Base-by-base conservation (phyloP, 2,329 filamentous ascomycete species). In the Zasmidium cellare region DNA sequence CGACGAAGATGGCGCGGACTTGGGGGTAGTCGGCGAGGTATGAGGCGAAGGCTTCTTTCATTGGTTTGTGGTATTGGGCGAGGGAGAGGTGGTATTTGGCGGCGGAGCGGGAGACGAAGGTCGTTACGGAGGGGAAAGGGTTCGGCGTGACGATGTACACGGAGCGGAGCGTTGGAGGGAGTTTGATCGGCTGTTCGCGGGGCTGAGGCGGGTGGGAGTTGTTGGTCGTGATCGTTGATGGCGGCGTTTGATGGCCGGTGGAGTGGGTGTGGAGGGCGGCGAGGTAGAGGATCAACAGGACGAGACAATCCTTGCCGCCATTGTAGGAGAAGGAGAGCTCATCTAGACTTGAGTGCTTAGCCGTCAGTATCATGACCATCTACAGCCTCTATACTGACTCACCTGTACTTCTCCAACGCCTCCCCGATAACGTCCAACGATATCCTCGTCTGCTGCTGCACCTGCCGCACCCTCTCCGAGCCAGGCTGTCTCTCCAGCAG, bases 271-370 rank as follows among this genome's bases (percentile, higher is more conserved):
- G 77, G 1, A 87, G 74, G 19, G 80, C 80, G 61, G 88, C 87
- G 65, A 97, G 87, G 71, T 96, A 91, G 64, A 97, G 81, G 69
- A 97, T 84, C 6, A 97, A 82, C 18, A 97, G 86, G 53, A 97
- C 92, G 18, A 97, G 88, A 70, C 93, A 97, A 81, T 97, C 94
- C 75, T 99, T 99, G 60, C 94, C 94, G 71, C 94, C 94, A 69
- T 99, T 99, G 77, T 97, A 99, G 56, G 93, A 96, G 63, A 97
- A 81, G 3, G 92, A 91, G 60, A 97, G 82, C 71, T 96, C 84
- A 58, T 88, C 82, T 61, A 89, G 83, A 58, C 90, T 94, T 68
- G 59, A 25, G 31, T n/a, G 51, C 25, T 38, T 49, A 47, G 46
- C 25, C 31, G 46, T 51, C 46, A 55, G 56, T 23, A 46, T 18